Percentiles rank a stretch among this genome's conserved stretches.
Conservation (phyloP, 225 moss, liverwort and hornwort species). For the Thuidium tamariscinum region DNA sequence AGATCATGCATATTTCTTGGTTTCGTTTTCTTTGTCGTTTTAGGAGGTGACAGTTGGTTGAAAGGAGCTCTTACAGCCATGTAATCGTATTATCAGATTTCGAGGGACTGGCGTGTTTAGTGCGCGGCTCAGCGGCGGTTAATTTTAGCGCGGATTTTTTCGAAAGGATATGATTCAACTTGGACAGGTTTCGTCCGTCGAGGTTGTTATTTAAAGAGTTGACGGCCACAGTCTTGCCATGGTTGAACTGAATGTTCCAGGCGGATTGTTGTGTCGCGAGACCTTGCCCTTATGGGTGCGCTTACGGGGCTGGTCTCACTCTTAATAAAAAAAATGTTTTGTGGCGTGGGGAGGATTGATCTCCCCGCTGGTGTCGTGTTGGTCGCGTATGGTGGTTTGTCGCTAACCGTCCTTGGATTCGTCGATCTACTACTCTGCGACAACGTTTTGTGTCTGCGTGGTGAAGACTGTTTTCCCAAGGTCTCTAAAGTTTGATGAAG, state of each 20-base stretch:
- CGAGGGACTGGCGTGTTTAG: too few species aligned
- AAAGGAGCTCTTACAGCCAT: neutral
- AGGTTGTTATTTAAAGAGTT: neutral
- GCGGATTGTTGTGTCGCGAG: constrained; percentile 19
- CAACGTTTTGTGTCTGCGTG: neutral
- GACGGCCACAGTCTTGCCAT: constrained; percentile 10
- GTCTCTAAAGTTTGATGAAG: neutral
- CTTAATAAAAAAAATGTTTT: constrained; percentile 14
- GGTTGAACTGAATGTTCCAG: neutral
- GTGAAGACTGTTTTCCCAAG: neutral
- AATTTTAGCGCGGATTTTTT: neutral
- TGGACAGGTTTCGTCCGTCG: neutral
- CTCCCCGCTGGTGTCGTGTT: constrained; percentile 9
- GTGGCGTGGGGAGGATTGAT: constrained; percentile 9
- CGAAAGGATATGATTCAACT: neutral
- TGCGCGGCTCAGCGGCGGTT: neutral
- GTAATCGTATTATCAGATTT: neutral
- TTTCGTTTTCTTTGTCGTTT: too few species aligned
- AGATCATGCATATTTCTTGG: too few species aligned
- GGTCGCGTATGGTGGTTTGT: constrained; percentile 8
- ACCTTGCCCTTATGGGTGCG: constrained; percentile 42
- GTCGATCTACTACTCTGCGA: neutral
- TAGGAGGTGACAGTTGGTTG: neutral
- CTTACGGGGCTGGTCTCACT: constrained; percentile 38
- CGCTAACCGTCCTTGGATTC: neutral